Conservation (phyloP, 2,329 filamentous ascomycete species). For the Xylaria sp. region DNA sequence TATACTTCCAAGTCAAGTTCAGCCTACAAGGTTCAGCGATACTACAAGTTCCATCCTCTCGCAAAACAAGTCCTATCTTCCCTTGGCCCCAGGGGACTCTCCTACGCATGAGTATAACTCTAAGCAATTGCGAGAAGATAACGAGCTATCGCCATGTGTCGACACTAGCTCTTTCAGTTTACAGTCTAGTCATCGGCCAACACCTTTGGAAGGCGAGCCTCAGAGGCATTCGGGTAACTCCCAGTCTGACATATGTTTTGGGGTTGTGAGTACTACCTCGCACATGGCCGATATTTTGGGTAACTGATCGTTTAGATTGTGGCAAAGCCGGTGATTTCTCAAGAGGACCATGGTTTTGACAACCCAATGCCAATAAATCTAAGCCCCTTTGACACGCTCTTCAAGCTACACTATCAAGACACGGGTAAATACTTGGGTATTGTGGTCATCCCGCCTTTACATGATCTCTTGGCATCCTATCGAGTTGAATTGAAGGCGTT, state of each 20-base stretch:
- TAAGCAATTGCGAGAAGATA: background rate
- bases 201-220: background rate
- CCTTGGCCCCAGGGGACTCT: background rate
- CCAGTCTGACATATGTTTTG: slow-evolving; percentile 14
- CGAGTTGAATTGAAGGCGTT: background rate
- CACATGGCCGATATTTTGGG: background rate
- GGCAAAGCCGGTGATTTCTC: background rate
- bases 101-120: background rate
- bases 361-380: background rate
- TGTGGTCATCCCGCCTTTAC: background rate
- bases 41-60: background rate
- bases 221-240: no score
- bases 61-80: background rate
- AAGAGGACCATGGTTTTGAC: background rate
- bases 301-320: background rate
- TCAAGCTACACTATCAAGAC: background rate
- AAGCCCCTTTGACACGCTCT: background rate
- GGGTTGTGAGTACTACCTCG: background rate
- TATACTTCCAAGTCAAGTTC: background rate
- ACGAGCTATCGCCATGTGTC: background rate
- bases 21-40: background rate
- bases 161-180: background rate
- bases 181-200: background rate
- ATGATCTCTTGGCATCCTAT: background rate
- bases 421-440: background rate